Percentiles rank a stretch among this genome's conserved stretches.
phyloP scores from a whole-genome alignment of 257 asterid genomes.

The Solanum tacnaense region DNA sequence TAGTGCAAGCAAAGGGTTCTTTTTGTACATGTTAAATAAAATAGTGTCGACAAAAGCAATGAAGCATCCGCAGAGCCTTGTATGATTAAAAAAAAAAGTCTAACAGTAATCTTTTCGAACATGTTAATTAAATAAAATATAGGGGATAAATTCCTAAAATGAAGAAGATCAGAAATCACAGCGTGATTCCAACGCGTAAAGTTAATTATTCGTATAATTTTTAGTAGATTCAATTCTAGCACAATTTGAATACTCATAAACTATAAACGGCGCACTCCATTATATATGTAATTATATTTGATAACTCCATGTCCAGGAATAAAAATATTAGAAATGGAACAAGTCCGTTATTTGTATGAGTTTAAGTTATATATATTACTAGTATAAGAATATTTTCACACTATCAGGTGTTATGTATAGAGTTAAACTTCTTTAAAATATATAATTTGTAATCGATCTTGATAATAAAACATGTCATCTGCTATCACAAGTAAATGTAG shows the following conservation, averaged over 20 bases:
- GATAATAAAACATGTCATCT: background rate
- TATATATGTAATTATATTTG: background rate
- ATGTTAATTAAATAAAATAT: background rate
- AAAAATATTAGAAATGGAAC: background rate
- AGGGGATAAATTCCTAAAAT: background rate
- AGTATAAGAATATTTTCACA: background rate
- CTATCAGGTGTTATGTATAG: background rate
- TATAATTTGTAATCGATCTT: background rate
- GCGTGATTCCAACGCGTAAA: slow-evolving; percentile 11
- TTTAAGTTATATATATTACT: background rate
- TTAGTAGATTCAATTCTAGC: background rate
- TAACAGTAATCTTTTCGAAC: background rate
- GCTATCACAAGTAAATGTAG: background rate
- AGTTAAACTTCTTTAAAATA: background rate
- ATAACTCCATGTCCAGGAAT: background rate
- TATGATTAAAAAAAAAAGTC: background rate
- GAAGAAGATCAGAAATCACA: slow-evolving; percentile 7
- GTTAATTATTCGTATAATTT: background rate
- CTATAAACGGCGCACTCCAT: background rate
- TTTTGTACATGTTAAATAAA: background rate
- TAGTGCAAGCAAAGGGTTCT: background rate
- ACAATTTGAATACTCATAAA: background rate
- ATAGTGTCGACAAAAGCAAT: background rate
- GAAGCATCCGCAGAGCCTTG: background rate
- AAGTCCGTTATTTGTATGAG: background rate